Evolutionary conservation across 106 monocot genomes (phyloP), one percentile per base, ranked within the genome.

Genomic region (Allium cepa): DNA sequence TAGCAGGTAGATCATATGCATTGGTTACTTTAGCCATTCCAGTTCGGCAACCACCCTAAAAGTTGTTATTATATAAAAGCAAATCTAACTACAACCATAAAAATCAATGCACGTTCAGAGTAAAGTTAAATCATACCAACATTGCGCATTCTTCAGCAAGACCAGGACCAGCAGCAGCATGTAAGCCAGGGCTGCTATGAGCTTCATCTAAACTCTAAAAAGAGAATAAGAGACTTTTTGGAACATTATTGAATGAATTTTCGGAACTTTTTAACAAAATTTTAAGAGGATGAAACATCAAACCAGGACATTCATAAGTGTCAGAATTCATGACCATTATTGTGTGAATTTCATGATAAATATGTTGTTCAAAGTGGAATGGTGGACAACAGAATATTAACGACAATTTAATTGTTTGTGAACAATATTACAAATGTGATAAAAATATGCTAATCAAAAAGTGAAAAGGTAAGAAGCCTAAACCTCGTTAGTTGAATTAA

Each of bases 1-100:
- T 90, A 57, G 99, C 84, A 50, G 99, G 99, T 47, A 99, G 99
- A 87, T 99, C 90, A 81, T 99, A 99, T n/a, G 99, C 99, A 76
- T 93, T 87, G 45, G 99, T 99, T 69, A 93, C 79, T 78, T 93
- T 99, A 8, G 99, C 93, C 99, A 93, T 99, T 66, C 93, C 99
- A 59, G 99, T 99, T 53, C 99, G 69, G 55, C 99, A 99, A 8
- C 99, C 93, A 28, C 99, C 99, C 99, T 99, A 65, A 64, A 75
- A 26, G 57, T 15, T 53, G 17, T 53, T 69, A 57, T 46, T 14
- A 2, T 16, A 15, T 18, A 13, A 18, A 17, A 59, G 4, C 11
- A 68, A 79, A 68, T 27, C 16, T 15, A 46, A 64, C 14, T 45
- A 52, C 28, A 53, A 13, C 13, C 49, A 27, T 28, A 53, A 61